phyloP scores from a whole-genome alignment of 768 basidiomycete genomes.

The Leccinum boreale region DNA sequence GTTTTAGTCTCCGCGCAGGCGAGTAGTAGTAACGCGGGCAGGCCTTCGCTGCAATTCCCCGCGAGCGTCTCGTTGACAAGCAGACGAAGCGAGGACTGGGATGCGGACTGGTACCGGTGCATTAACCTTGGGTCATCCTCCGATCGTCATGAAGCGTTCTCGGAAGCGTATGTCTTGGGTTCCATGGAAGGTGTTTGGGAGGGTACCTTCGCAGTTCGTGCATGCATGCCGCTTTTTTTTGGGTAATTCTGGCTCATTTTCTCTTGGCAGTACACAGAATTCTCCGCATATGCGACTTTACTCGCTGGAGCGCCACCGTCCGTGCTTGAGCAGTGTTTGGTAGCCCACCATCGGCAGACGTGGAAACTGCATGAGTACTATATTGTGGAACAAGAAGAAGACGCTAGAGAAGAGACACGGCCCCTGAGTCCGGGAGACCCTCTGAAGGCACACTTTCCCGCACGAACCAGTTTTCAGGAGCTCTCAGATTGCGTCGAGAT shows the following conservation, averaged over 20 bases:
- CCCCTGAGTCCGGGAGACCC: slow-evolving; percentile 59
- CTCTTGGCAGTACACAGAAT: slow-evolving; percentile 71
- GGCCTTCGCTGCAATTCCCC: slow-evolving; percentile 12
- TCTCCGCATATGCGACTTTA: slow-evolving; percentile 76
- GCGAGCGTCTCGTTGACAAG: slow-evolving; percentile 5
- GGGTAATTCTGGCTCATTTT: not conserved
- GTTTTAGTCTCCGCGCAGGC: slow-evolving; percentile 7
- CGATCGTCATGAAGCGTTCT: slow-evolving; percentile 33
- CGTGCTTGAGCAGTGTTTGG: slow-evolving; percentile 66
- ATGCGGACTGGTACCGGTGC: slow-evolving; percentile 67
- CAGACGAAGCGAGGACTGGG: slow-evolving; percentile 54
- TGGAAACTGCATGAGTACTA: slow-evolving; percentile 86
- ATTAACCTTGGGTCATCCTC: slow-evolving; percentile 33
- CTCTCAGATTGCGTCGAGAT: slow-evolving; percentile 45
- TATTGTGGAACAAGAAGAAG: slow-evolving; percentile 37
- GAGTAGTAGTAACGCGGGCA: not conserved
- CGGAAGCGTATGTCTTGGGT: slow-evolving; percentile 55
- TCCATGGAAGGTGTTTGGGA: slow-evolving; percentile 81
- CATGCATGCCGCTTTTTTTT: not conserved
- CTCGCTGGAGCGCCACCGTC: slow-evolving; percentile 65
- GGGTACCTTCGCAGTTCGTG: slow-evolving; percentile 67
- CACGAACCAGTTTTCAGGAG: slow-evolving; percentile 49
- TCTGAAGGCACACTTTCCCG: slow-evolving; percentile 58
- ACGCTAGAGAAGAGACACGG: not conserved
- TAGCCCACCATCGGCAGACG: slow-evolving; percentile 84